Base-by-base conservation (phyloP, 2,329 filamentous ascomycete species). In the Verticillium alfalfae region DNA sequence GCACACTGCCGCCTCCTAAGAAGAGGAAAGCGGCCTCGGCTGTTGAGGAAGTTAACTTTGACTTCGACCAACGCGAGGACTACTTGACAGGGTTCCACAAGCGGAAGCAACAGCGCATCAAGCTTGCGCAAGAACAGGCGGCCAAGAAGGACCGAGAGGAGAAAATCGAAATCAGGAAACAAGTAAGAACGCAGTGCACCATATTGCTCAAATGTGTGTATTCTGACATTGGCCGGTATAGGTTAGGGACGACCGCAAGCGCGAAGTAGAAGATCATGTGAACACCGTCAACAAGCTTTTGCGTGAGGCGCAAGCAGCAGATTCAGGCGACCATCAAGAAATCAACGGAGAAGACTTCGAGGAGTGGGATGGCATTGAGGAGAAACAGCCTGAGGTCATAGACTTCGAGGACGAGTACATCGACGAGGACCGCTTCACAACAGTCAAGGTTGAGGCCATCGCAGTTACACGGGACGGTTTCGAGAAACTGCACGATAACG, bases 21-120 rank as follows among this genome's bases (percentile, higher is more conserved):
- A 89, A 87, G 70, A 82, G 90, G 66, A 91, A 90, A 73, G 74
- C 75, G 64, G 71, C 81, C 15, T 79, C 81, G 56, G 77, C 80
- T 45, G 81, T 91, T 63, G 91, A 93, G 71, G 92, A 96, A 73
- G 89, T 99, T 74, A 86, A 81, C 59, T 99, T 98, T 78, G 93
- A 99, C 78, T 78, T 84, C 64, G 82, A 83, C 64, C 91, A 91
- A 56, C 88, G 95, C 66, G 80, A 90, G 66, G 93, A 98, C 71
- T 99, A 91, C 72, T 82, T 99, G 62, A 97, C 93, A 0, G 95
- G 95, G 2, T 99, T 99, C 77, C 93, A 94, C 80, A 99, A 98
- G 82, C 89, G 95, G 75, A 98, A 97, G 76, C 79, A 91, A 60
- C 90, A 92, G 73, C 85, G 95, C 41, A 87, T 88, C 67, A 96